Conservation (phyloP, 371 early-diverging fungal species). For the Polyrhizophydium stewartii region DNA sequence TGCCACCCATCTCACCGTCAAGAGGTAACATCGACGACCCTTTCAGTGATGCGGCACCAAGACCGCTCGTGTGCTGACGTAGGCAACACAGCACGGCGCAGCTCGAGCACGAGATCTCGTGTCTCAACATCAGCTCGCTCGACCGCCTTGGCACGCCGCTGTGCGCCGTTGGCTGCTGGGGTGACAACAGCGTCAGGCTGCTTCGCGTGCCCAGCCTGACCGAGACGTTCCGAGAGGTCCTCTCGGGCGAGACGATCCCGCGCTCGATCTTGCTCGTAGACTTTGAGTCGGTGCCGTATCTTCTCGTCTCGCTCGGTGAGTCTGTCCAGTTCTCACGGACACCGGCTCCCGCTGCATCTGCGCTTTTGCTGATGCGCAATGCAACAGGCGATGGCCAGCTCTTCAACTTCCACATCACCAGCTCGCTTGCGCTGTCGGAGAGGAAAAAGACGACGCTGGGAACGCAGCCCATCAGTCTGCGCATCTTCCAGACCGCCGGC, state of each 20-base stretch:
- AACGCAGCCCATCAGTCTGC: constrained; percentile 67
- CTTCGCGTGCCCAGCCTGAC: constrained; percentile 57
- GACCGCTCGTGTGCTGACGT: too few species aligned
- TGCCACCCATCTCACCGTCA: constrained; percentile 32
- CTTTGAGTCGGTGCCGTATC: constrained; percentile 60
- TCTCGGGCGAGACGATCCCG: constrained; percentile 61
- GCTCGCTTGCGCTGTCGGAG: constrained; percentile 36
- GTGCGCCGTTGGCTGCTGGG: constrained; percentile 72
- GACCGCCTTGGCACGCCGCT: constrained; percentile 39
- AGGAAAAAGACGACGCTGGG: constrained; percentile 71
- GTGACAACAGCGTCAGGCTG: constrained; percentile 58
- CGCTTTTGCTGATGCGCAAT: neutral
- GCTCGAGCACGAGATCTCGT: constrained; percentile 66
- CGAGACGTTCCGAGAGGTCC: constrained; percentile 42
- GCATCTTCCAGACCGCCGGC: constrained; percentile 50
- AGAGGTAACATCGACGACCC: constrained; percentile 29
- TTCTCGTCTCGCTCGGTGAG: constrained; percentile 70
- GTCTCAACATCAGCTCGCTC: constrained; percentile 62
- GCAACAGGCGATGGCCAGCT: constrained; percentile 72
- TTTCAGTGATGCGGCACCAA: too few species aligned
- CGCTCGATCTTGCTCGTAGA: constrained; percentile 65
- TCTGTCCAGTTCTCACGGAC: too few species aligned
- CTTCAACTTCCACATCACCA: constrained; percentile 43
- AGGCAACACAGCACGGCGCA: constrained; percentile 32
- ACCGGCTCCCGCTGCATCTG: neutral